Evolutionary conservation across 2,329 filamentous ascomycete genomes (phyloP), one percentile per base, ranked within the genome.

Genomic region (Alternaria solani): DNA sequence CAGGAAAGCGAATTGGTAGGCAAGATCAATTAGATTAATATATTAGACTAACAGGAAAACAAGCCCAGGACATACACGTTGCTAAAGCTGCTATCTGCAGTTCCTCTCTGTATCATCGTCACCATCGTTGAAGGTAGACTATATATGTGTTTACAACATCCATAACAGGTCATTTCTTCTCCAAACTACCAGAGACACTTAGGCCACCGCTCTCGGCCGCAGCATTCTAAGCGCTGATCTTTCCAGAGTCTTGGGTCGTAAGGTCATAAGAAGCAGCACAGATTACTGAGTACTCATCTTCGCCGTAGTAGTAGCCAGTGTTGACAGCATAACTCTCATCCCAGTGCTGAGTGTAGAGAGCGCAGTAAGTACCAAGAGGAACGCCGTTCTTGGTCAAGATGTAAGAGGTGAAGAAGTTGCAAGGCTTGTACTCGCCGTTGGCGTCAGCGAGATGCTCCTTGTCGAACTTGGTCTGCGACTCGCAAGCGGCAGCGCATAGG

Each of bases 391-490:
- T 71, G 30, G 65, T 69, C 16, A 79, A 64, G n/a, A 80, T 71
- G 53, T 80, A 80, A 11, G 73, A 70, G 34, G 76, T 77, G 64
- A 74, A 78, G 67, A 79, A 78, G 62, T 78, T 78, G 72, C 78
- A 80, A 38, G 75, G 62, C 54, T 68, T 69, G 54, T 76, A 78
- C 9, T 66, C 68, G 18, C 72, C 73, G 23, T 69, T 65, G 7
- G 63, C 11, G 9, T 67, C 60, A 44, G 71, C 71, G 32, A 67
- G 56, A 57, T 73, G 66, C 30, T 70, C 64, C 34, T 59, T 63
- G 60, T 80, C 74, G 62, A 77, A 79, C 4, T 63, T 63, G 11
- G 75, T 79, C 62, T 79, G 74, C 18, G 73, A 67, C 49, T 73
- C 59, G 65, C 77, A 80, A 25, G 73, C 75, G 9, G 73, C 66